phyloP scores from a whole-genome alignment of 768 basidiomycete species.

The Rhodotorula kratochvilovae region DNA sequence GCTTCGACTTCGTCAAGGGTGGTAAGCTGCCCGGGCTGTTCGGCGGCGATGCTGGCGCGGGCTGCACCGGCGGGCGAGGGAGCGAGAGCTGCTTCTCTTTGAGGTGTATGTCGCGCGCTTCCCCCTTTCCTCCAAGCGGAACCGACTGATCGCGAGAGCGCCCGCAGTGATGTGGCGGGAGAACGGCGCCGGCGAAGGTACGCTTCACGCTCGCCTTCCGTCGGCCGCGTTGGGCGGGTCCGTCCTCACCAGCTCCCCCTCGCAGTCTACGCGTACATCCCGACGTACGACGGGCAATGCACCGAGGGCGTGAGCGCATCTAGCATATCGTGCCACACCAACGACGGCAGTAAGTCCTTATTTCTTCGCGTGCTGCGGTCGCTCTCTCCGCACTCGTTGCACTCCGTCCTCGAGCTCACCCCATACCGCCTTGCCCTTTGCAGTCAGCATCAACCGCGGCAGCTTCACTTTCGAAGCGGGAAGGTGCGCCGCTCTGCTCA shows the following conservation, averaged over 20 bases:
- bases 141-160: too few species aligned
- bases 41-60: constrained; percentile 44
- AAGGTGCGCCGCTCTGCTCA: not conserved
- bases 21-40: constrained; percentile 81
- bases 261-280: constrained; percentile 23
- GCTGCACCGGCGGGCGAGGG: not conserved
- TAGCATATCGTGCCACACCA: constrained; percentile 3
- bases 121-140: too few species aligned
- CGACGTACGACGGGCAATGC: constrained; percentile 3
- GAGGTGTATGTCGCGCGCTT: too few species aligned
- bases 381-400: too few species aligned
- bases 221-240: too few species aligned
- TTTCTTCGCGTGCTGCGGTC: not conserved
- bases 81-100: constrained; percentile 8
- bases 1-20: constrained; percentile 68
- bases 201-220: not conserved
- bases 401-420: not conserved
- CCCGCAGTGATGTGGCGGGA: constrained; percentile 9
- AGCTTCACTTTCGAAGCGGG: constrained; percentile 13
- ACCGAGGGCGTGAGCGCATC: not conserved
- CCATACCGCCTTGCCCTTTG: not conserved
- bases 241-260: not conserved
- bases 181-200: not conserved
- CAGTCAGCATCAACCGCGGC: constrained; percentile 24
- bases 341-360: not conserved